Base-by-base conservation (phyloP, 345 rosid species). In the Syzygium oleosum region DNA sequence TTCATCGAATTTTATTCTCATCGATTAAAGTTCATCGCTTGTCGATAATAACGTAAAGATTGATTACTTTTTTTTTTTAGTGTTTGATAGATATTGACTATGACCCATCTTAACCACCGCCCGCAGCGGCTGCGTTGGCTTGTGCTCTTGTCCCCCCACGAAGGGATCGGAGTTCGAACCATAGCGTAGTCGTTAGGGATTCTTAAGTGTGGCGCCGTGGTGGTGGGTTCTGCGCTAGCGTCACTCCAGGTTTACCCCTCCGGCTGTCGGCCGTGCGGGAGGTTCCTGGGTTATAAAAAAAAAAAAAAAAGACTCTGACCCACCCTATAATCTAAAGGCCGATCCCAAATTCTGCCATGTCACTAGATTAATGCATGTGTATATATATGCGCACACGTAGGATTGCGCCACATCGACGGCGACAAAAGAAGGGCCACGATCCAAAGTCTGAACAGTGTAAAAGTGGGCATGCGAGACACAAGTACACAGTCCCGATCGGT, bases 1-100 rank as follows among this genome's bases (percentile, higher is more conserved):
- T 1, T 68, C 25, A 68, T 2, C 7, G 19, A 34, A 68, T 0
- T 68, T 4, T 9, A 34, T 6, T 3, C 1, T 68, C 1, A 17
- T 68, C 0, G 13, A 68, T 3, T 17, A 68, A 34, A 68, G 3
- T 34, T 12, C 13, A 23, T 73, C 25, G 23, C 14, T 73, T 73
- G 22, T 19, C 8, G 4, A 73, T 11, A 31, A 9, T 68, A 68
- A 68, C 22, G 46, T 22, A 16, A 68, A 31, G 9, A 0, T 31
- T 21, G 2, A 11, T 65, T 8, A 0, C 0, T 29, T 29, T 7
- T 65, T 63, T 29, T 16, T 31, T 31, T 2, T 53, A 2, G 22
- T 5, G 0, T 17, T 53, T 0, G 46, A 34, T 3, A 2, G 80
- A 9, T 34, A 34, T 15, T 17, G 22, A 17, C 23, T 34, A 9